phyloP scores from a whole-genome alignment of 495 filamentous ascomycete genomes.

The Xylaria venustula region DNA sequence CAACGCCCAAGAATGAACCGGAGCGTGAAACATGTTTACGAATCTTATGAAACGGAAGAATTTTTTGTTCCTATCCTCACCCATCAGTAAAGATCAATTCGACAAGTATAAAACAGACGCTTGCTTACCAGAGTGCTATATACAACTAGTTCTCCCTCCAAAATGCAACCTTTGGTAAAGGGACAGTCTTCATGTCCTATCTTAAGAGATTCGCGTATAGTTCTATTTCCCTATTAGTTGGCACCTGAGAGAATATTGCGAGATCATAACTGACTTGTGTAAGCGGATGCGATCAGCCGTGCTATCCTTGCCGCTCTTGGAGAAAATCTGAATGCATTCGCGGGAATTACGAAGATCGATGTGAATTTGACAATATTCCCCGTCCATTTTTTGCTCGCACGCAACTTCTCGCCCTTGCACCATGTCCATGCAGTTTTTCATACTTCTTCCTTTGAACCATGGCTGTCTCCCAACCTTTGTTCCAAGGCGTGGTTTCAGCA shows the following conservation, averaged over 20 bases:
- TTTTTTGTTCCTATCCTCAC: slow-evolving; percentile 41
- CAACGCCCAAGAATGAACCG: slow-evolving; percentile 65
- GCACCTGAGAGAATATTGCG: slow-evolving; percentile 12
- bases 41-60: slow-evolving; percentile 74
- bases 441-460: slow-evolving; percentile 71
- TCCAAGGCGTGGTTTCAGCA: slow-evolving; percentile 61
- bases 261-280: slow-evolving; percentile 44
- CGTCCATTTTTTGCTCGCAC: slow-evolving; percentile 81
- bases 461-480: slow-evolving; percentile 72
- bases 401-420: slow-evolving; percentile 58
- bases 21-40: slow-evolving; percentile 76
- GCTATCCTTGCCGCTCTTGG: slow-evolving; percentile 87
- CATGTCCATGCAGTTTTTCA: slow-evolving; percentile 72
- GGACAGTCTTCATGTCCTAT: slow-evolving; percentile 56
- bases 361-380: slow-evolving; percentile 87
- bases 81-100: slow-evolving; percentile 1
- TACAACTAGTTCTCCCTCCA: slow-evolving; percentile 81
- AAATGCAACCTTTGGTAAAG: slow-evolving; percentile 63
- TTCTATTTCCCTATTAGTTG: slow-evolving; percentile 26
- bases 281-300: slow-evolving; percentile 65
- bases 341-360: slow-evolving; percentile 60
- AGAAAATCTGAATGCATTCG: slow-evolving; percentile 72
- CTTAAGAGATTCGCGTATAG: slow-evolving; percentile 55
- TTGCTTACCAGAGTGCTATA: slow-evolving; percentile 64
- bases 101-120: background rate